These are phyloP conservation scores for Pseudohyphozyma bogoriensis DNA, from an alignment of 768 basidiomycete genomes.

Conservation along the genomic window DNA sequence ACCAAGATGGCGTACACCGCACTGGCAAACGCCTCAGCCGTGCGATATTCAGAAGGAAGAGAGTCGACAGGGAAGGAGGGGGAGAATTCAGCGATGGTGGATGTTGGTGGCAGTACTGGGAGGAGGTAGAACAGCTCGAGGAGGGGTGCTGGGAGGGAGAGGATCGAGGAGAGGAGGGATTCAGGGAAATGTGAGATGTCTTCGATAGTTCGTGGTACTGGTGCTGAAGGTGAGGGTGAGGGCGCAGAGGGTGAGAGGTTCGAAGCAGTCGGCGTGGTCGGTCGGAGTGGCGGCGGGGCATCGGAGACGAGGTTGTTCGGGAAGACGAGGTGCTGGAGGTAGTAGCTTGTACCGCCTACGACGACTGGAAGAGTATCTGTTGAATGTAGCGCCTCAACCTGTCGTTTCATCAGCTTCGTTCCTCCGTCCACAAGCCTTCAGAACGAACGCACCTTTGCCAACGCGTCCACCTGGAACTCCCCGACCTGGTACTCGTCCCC, in stretches of 20 bases:
- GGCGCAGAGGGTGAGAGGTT: background rate
- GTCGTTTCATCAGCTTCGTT: constrained; percentile 1
- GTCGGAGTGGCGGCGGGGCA: background rate
- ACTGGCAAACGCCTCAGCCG: constrained; percentile 10
- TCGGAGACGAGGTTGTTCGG: constrained; percentile 54
- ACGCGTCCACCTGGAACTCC: constrained; percentile 78
- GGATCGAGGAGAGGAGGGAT: constrained; percentile 12
- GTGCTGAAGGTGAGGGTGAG: background rate
- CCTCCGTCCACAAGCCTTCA: background rate
- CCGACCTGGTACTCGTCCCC: constrained; percentile 78
- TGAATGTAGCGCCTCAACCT: constrained; percentile 67
- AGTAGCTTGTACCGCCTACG: constrained; percentile 93
- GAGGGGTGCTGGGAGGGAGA: constrained; percentile 23
- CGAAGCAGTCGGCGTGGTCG: background rate
- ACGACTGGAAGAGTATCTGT: constrained; percentile 66
- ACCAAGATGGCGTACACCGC: constrained; percentile 54
- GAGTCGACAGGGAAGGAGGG: constrained; percentile 20
- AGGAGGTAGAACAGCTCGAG: constrained; percentile 29
- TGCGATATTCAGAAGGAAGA: constrained; percentile 15
- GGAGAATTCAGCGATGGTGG: constrained; percentile 23
- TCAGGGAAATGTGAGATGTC: constrained; percentile 19
- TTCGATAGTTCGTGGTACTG: background rate
- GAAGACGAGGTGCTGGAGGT: constrained; percentile 92
- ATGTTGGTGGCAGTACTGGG: constrained; percentile 25
- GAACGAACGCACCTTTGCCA: constrained; percentile 52